Conservation (phyloP, 1,284 basidiomycete genomes). For the Austroboletus niveus region DNA sequence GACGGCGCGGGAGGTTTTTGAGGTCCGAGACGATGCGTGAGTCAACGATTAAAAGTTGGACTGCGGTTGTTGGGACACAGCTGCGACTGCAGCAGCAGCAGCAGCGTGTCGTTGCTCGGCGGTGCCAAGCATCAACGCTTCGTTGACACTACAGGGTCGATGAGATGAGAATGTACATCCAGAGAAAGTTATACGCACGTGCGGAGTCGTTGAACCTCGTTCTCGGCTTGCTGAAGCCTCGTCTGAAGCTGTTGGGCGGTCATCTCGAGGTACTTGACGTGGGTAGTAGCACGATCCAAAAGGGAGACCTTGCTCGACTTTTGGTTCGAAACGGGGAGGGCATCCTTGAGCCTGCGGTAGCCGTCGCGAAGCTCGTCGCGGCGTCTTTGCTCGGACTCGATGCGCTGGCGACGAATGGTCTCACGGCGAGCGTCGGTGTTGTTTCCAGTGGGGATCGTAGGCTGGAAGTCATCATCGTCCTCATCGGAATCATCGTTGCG, state of each 20-base stretch:
- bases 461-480: slow-evolving; percentile 65
- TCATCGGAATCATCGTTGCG: slow-evolving; percentile 61
- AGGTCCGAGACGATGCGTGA: slow-evolving; percentile 9
- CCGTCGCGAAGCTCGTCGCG: slow-evolving; percentile 86
- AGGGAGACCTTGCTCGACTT: slow-evolving; percentile 86
- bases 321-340: slow-evolving; percentile 81
- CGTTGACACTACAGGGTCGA: slow-evolving; percentile 58
- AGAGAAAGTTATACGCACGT: slow-evolving; percentile 35
- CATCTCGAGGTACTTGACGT: slow-evolving; percentile 79
- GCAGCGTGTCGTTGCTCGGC: slow-evolving; percentile 68
- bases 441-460: slow-evolving; percentile 39
- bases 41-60: slow-evolving; percentile 47
- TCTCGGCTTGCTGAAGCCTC: slow-evolving; percentile 70
- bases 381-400: slow-evolving; percentile 83
- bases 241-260: slow-evolving; percentile 69
- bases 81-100: slow-evolving; percentile 53
- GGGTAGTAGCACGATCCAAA: slow-evolving; percentile 78
- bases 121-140: slow-evolving; percentile 80
- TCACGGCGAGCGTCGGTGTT: slow-evolving; percentile 67
- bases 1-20: slow-evolving; percentile 27
- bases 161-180: slow-evolving; percentile 5
- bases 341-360: slow-evolving; percentile 82
- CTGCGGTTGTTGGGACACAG: slow-evolving; percentile 44
- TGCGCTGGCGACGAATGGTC: slow-evolving; percentile 82
- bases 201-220: slow-evolving; percentile 73